A percentile compares a stretch with the other conserved stretches of the same genome.
Evolutionary conservation across 345 rosid species (phyloP).

Genomic region (Combretum micranthum): DNA sequence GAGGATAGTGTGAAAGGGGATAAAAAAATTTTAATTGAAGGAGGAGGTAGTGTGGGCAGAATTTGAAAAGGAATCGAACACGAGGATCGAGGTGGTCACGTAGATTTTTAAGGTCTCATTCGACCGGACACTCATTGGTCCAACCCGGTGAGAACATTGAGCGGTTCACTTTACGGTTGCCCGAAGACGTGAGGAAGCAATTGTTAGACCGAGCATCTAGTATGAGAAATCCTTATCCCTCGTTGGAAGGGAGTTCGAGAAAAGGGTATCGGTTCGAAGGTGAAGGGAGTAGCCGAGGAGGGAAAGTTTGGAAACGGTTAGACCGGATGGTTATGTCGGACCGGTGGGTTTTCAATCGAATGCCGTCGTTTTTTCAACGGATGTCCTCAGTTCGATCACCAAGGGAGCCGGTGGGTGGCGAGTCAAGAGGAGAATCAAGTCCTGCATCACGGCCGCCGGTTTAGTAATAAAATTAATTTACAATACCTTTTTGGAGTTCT

Average conservation of each 20-base stretch:
- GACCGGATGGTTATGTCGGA: constrained; percentile 30
- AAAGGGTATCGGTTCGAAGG: constrained; percentile 29
- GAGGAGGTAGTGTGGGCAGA: background rate
- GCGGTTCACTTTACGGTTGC: constrained; percentile 63
- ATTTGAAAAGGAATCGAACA: constrained; percentile 31
- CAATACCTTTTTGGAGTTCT: too few relatives aligned
- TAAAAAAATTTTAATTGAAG: too few relatives aligned
- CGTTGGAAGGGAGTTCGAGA: constrained; percentile 34
- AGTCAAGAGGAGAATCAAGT: constrained; percentile 9
- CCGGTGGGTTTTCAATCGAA: constrained; percentile 39
- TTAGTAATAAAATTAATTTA: too few relatives aligned
- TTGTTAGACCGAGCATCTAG: constrained; percentile 38
- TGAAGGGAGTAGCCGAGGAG: constrained; percentile 37
- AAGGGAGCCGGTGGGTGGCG: constrained; percentile 22
- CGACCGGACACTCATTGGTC: constrained; percentile 70
- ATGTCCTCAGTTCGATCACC: constrained; percentile 30
- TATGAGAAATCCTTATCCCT: constrained; percentile 34
- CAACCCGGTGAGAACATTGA: constrained; percentile 63
- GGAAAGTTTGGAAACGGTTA: constrained; percentile 18
- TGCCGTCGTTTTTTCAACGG: constrained; percentile 42
- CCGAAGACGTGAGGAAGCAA: constrained; percentile 57
- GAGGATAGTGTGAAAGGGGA: too few relatives aligned
- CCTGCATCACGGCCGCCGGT: too few relatives aligned
- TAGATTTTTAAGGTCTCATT: constrained; percentile 39
- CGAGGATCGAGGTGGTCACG: constrained; percentile 29